A percentile compares a stretch with the other conserved stretches of the same genome.
Evolutionary conservation across 2,329 filamentous ascomycete species (phyloP).

Genomic region (Ascochyta pisi): DNA sequence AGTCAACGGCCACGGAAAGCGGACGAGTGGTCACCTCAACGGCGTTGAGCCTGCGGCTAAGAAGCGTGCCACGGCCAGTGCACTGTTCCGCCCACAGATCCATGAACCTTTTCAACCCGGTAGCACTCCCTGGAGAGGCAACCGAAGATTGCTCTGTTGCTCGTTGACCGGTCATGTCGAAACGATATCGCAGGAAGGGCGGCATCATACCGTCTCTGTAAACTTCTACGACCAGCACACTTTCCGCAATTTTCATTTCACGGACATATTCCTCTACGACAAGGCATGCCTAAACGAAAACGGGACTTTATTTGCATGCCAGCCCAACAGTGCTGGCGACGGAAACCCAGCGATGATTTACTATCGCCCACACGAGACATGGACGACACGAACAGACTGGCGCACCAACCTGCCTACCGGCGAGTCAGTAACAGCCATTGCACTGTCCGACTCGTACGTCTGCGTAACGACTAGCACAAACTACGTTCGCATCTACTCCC

Average conservation of each 20-base stretch:
- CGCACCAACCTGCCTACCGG: slow-evolving; percentile 83
- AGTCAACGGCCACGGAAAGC: slow-evolving; percentile 69
- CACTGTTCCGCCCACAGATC: slow-evolving; percentile 66
- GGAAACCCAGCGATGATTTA: slow-evolving; percentile 82
- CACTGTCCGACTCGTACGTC: slow-evolving; percentile 87
- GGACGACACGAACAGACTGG: slow-evolving; percentile 92
- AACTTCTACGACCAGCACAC: slow-evolving; percentile 97
- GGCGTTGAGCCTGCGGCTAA: slow-evolving; percentile 57
- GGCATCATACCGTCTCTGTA: slow-evolving; percentile 87
- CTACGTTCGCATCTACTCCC: slow-evolving; percentile 90
- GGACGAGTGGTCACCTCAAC: slow-evolving; percentile 58
- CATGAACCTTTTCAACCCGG: slow-evolving; percentile 92
- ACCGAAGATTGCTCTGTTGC: slow-evolving; percentile 89
- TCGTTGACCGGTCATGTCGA: slow-evolving; percentile 95
- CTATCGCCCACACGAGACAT: slow-evolving; percentile 95
- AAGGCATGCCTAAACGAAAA: slow-evolving; percentile 89
- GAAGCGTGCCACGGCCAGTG: slow-evolving; percentile 56
- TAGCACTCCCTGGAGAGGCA: slow-evolving; percentile 93
- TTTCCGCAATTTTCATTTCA: slow-evolving; percentile 95
- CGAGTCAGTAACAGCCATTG: slow-evolving; percentile 87
- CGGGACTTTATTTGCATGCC: slow-evolving; percentile 84
- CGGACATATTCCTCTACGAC: slow-evolving; percentile 93
- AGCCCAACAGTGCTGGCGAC: slow-evolving; percentile 56
- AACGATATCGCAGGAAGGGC: slow-evolving; percentile 94
- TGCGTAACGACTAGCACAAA: slow-evolving; percentile 85